These are phyloP conservation scores for Reticulascus tulasneorum DNA, from an alignment of 2,329 filamentous ascomycete species.

Conservation along the genomic window DNA sequence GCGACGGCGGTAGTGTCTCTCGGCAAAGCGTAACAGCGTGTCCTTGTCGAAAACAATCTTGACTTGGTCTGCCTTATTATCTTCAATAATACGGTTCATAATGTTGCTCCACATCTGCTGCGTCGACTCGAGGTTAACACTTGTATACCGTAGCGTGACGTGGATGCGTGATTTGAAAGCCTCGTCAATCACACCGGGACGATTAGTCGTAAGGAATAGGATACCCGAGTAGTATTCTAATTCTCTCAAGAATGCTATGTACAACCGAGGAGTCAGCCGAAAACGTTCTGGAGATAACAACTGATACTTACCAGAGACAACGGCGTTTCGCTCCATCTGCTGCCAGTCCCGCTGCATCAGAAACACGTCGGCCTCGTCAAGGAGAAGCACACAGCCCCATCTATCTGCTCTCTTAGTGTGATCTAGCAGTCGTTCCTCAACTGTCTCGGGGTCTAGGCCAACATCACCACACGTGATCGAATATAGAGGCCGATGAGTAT, in stretches of 20 bases:
- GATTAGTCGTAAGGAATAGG: constrained; percentile 37
- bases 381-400: constrained; percentile 79
- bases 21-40: too few species aligned
- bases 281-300: too few species aligned
- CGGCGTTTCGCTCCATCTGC: constrained; percentile 23
- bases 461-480: constrained; percentile 7
- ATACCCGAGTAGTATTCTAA: constrained; percentile 32
- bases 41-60: too few species aligned
- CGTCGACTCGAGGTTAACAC: too few species aligned
- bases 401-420: background rate
- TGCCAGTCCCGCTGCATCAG: constrained; percentile 65
- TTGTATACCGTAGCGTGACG: too few species aligned
- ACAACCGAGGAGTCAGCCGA: background rate
- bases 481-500: background rate
- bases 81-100: too few species aligned
- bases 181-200: constrained; percentile 32
- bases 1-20: background rate
- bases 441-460: background rate
- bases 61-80: too few species aligned
- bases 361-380: constrained; percentile 84
- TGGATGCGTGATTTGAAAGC: constrained; percentile 33
- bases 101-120: too few species aligned
- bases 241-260: constrained; percentile 25
- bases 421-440: background rate
- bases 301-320: background rate